Evolutionary conservation across 1,284 basidiomycete species (phyloP).

Genomic region (Ganoderma lingzhi): DNA sequence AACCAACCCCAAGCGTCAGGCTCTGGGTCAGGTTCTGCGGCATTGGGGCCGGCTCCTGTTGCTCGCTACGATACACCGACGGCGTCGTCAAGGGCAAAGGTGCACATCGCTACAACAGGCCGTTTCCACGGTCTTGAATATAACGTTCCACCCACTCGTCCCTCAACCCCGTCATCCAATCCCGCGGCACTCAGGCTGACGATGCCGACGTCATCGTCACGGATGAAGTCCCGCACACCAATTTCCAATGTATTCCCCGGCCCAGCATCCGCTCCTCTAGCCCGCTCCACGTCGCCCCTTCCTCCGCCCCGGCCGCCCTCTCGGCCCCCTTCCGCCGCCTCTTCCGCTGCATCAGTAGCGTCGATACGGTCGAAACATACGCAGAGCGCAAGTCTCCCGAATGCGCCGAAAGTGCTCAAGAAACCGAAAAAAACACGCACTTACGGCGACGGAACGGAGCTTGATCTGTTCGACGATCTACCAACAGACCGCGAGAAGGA

Average conservation of each 20-base stretch:
- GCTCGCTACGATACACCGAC: slow-evolving; percentile 78
- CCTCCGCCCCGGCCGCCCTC: slow-evolving; percentile 65
- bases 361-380: slow-evolving; percentile 47
- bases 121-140: slow-evolving; percentile 66
- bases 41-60: slow-evolving; percentile 44
- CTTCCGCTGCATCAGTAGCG: slow-evolving; percentile 49
- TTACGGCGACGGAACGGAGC: slow-evolving; percentile 93
- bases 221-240: slow-evolving; percentile 75
- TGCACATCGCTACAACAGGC: slow-evolving; percentile 66
- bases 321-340: slow-evolving; percentile 62
- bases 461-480: slow-evolving; percentile 92
- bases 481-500: slow-evolving; percentile 87
- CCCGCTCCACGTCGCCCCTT: slow-evolving; percentile 63
- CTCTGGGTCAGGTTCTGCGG: slow-evolving; percentile 50
- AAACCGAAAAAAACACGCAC: slow-evolving; percentile 75
- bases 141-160: slow-evolving; percentile 76
- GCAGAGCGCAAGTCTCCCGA: slow-evolving; percentile 46
- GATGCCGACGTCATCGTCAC: slow-evolving; percentile 80
- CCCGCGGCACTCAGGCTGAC: slow-evolving; percentile 79
- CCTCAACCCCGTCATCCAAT: slow-evolving; percentile 80
- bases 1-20: slow-evolving; percentile 62
- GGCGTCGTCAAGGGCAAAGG: slow-evolving; percentile 79
- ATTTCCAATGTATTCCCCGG: slow-evolving; percentile 75
- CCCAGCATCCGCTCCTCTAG: slow-evolving; percentile 38
- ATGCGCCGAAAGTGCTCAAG: slow-evolving; percentile 74